These are phyloP conservation scores for Myriosclerotinia scirpicola DNA, from an alignment of 2,329 filamentous ascomycete genomes.

Conservation along the genomic window DNA sequence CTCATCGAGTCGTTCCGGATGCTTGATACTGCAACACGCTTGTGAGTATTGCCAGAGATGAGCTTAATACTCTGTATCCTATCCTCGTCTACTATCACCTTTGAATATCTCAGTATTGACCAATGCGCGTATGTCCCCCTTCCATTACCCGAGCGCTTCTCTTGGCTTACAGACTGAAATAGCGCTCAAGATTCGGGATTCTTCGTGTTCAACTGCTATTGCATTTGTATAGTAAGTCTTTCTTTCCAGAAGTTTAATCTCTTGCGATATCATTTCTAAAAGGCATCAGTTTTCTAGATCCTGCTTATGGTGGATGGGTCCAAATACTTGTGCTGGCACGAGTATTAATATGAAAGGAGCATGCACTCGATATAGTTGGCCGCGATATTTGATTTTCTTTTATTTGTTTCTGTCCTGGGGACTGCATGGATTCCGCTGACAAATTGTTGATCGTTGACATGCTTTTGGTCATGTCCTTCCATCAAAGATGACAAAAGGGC, in stretches of 20 bases:
- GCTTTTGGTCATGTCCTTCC: slow-evolving; percentile 30
- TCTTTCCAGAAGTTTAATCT: background rate
- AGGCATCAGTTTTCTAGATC: slow-evolving; percentile 46
- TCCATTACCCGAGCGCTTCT: background rate
- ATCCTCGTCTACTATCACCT: background rate
- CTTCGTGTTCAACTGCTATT: slow-evolving; percentile 54
- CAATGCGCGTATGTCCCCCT: no score
- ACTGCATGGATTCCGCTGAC: slow-evolving; percentile 62
- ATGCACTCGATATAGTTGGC: slow-evolving; percentile 37
- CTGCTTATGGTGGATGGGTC: slow-evolving; percentile 47
- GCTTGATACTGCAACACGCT: background rate
- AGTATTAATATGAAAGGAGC: slow-evolving; percentile 48
- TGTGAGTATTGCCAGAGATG: background rate
- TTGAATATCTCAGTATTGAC: background rate
- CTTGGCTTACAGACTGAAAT: background rate
- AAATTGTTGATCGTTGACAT: slow-evolving; percentile 43
- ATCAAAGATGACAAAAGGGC: slow-evolving; percentile 26
- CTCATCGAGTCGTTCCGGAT: no score
- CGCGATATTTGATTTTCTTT: slow-evolving; percentile 49
- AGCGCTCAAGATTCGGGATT: background rate
- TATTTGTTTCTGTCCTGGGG: slow-evolving; percentile 36
- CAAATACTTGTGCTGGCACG: slow-evolving; percentile 49
- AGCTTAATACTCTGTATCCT: background rate
- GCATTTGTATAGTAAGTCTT: slow-evolving; percentile 66
- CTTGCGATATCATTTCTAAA: background rate